phyloP scores from a whole-genome alignment of 1,284 basidiomycete species.

The Leucocoprinus gongylophorus region DNA sequence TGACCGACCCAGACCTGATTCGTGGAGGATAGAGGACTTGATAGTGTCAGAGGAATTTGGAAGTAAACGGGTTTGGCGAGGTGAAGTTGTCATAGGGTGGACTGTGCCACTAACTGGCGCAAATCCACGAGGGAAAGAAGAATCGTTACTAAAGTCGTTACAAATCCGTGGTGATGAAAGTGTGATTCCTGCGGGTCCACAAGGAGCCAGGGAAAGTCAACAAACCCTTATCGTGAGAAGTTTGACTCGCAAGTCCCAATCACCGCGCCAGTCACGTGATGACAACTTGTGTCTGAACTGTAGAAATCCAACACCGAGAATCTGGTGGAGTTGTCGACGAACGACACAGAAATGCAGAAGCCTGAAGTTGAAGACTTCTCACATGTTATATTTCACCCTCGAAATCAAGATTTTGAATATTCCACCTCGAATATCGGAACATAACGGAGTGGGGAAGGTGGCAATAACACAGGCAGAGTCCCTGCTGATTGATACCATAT shows the following conservation, averaged over 20 bases:
- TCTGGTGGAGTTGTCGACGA: no score
- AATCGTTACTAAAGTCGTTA: slow-evolving; percentile 5
- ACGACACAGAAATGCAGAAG: no score
- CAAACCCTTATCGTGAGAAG: slow-evolving; percentile 25
- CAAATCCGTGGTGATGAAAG: not conserved
- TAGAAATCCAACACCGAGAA: no score
- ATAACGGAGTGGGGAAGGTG: not conserved
- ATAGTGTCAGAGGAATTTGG: slow-evolving; percentile 59
- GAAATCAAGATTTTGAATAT: no score
- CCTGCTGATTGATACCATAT: not conserved
- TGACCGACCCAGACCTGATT: slow-evolving; percentile 52
- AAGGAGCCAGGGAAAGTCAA: slow-evolving; percentile 23
- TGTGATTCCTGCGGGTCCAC: not conserved
- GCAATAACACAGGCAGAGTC: not conserved
- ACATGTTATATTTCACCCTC: no score
- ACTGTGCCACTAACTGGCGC: slow-evolving; percentile 10
- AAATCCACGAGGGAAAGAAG: not conserved
- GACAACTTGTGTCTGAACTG: not conserved
- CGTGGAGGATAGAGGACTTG: slow-evolving; percentile 53
- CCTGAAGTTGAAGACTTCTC: no score
- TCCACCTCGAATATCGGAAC: not conserved
- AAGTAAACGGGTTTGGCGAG: slow-evolving; percentile 52
- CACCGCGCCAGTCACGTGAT: slow-evolving; percentile 20
- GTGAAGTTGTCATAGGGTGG: slow-evolving; percentile 31
- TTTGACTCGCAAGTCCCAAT: slow-evolving; percentile 18